Evolutionary conservation across 768 basidiomycete genomes (phyloP).

Genomic region (Tephrocybe sp.): DNA sequence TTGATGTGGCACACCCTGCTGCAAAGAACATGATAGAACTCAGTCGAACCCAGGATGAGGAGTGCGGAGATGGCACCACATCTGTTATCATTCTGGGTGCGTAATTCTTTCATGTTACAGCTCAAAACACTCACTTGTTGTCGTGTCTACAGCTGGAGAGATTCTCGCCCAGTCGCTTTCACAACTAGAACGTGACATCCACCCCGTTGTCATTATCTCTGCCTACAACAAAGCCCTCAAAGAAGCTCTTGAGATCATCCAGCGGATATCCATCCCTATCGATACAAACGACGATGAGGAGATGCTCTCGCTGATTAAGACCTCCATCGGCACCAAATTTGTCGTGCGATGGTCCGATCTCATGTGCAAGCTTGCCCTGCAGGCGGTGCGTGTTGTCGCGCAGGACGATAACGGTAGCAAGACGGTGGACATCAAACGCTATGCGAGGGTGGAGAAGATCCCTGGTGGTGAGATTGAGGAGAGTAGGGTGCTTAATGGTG

Average conservation of each 20-base stretch:
- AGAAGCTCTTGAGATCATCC: slow-evolving; percentile 87
- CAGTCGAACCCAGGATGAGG: slow-evolving; percentile 96
- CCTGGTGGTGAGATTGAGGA: slow-evolving; percentile 98
- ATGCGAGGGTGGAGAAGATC: slow-evolving; percentile 96
- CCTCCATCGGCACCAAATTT: slow-evolving; percentile 98
- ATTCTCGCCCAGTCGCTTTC: slow-evolving; percentile 94
- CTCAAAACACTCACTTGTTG: neutral
- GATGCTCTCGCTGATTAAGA: slow-evolving; percentile 97
- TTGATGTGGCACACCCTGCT: slow-evolving; percentile 98
- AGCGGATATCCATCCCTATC: slow-evolving; percentile 87
- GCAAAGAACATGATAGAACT: slow-evolving; percentile 99
- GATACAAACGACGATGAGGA: slow-evolving; percentile 81
- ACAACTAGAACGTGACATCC: slow-evolving; percentile 94
- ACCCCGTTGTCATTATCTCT: slow-evolving; percentile 98
- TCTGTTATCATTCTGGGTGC: slow-evolving; percentile 96
- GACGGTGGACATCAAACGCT: slow-evolving; percentile 97
- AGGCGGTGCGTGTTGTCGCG: slow-evolving; percentile 89
- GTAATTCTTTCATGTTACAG: slow-evolving; percentile 14
- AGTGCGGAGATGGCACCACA: slow-evolving; percentile 98
- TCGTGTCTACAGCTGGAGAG: slow-evolving; percentile 67
- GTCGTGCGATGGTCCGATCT: slow-evolving; percentile 95
- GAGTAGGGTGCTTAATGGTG: slow-evolving; percentile 80
- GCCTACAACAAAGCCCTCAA: slow-evolving; percentile 97
- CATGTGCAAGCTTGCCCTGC: slow-evolving; percentile 93
- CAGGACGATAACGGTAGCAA: slow-evolving; percentile 73